phyloP scores from a whole-genome alignment of 352 stramenopile species.

The Phytopythium ostracodes region DNA sequence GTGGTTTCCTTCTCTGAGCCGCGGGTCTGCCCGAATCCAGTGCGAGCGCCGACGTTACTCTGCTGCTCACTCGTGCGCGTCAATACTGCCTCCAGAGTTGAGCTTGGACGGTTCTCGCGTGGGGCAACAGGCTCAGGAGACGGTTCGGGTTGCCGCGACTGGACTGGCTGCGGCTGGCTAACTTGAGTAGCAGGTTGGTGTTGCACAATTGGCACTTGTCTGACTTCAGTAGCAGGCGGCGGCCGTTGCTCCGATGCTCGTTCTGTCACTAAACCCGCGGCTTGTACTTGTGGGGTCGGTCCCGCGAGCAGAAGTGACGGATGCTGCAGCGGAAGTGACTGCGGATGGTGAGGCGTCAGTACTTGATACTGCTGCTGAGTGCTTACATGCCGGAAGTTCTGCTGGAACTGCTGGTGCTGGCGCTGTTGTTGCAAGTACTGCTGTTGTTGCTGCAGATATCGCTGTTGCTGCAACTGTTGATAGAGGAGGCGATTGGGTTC shows the following conservation, averaged over 20 bases:
- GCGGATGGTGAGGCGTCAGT: neutral
- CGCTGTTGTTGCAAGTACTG: slow-evolving; percentile 7
- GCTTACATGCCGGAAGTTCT: slow-evolving; percentile 9
- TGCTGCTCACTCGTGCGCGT: neutral
- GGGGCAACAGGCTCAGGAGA: neutral
- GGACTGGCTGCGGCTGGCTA: neutral
- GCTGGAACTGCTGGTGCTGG: slow-evolving; percentile 14
- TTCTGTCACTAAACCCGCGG: too few relatives aligned
- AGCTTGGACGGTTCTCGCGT: neutral
- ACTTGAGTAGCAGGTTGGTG: neutral
- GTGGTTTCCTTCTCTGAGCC: neutral
- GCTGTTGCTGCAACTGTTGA: slow-evolving; percentile 12
- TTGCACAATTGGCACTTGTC: neutral
- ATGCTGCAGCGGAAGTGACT: neutral
- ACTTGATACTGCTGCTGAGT: slow-evolving; percentile 11
- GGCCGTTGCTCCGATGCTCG: slow-evolving; percentile 9
- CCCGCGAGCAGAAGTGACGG: neutral
- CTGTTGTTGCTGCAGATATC: slow-evolving; percentile 10
- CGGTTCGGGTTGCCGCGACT: neutral
- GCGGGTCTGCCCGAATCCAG: neutral
- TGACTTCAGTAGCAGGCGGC: neutral
- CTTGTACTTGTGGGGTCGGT: neutral
- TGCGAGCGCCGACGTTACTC: neutral
- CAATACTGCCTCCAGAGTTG: neutral
- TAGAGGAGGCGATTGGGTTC: neutral